Conservation (phyloP, 768 basidiomycete species). For the Boletus patriciae region DNA sequence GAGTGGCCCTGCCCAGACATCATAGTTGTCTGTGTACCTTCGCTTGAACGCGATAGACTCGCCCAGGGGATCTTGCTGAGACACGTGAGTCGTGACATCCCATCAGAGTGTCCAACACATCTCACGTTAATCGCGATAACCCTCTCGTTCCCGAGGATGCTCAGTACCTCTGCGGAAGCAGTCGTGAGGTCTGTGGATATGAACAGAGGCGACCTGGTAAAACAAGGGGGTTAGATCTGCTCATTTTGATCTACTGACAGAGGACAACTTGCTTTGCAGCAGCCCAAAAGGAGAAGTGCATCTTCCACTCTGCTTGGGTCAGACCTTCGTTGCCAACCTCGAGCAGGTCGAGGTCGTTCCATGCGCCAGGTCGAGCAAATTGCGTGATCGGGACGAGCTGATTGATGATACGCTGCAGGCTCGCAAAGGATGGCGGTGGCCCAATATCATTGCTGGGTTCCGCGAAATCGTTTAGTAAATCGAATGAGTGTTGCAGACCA, state of each 20-base stretch:
- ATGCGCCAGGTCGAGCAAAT: slow-evolving; percentile 47
- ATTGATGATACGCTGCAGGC: slow-evolving; percentile 16
- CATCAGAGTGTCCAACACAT: not conserved
- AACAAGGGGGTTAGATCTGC: not conserved
- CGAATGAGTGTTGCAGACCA: not conserved
- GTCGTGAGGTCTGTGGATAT: slow-evolving; percentile 11
- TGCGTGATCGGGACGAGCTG: slow-evolving; percentile 45
- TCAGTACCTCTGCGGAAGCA: not conserved
- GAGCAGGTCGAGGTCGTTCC: slow-evolving; percentile 55
- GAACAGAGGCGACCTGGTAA: slow-evolving; percentile 12
- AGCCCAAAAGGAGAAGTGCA: slow-evolving; percentile 17
- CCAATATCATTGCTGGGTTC: slow-evolving; percentile 10
- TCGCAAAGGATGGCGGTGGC: slow-evolving; percentile 11
- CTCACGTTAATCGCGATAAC: slow-evolving; percentile 14
- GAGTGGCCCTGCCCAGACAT: slow-evolving; percentile 8
- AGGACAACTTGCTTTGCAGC: slow-evolving; percentile 5
- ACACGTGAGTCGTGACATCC: not conserved
- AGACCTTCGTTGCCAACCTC: slow-evolving; percentile 51
- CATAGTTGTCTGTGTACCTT: slow-evolving; percentile 11
- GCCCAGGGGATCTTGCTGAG: slow-evolving; percentile 16
- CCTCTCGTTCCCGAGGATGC: slow-evolving; percentile 6
- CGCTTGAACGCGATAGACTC: slow-evolving; percentile 4
- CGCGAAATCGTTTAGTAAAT: not conserved
- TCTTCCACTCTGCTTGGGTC: slow-evolving; percentile 23
- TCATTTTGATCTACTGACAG: not conserved